Evolutionary conservation across 2,329 filamentous ascomycete genomes (phyloP).

Genomic region (Diaporthe sp.): DNA sequence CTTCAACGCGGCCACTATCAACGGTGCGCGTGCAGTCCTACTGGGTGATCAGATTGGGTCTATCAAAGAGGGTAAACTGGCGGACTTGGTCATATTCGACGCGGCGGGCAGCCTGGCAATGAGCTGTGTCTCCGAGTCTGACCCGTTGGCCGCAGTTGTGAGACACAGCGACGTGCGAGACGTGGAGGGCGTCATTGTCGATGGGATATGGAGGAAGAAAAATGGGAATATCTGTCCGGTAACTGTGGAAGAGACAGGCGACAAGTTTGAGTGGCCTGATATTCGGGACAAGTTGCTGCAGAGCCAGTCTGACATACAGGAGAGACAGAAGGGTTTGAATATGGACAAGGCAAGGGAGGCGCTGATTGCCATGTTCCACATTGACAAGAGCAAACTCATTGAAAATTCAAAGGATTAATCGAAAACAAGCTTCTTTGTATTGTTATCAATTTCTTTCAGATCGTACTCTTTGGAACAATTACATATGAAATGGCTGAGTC

Average conservation of each 20-base stretch:
- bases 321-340: conserved; percentile 10
- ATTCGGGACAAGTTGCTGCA: background rate
- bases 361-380: conserved; percentile 9
- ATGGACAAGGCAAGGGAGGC: conserved; percentile 15
- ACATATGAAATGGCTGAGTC: too few species aligned
- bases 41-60: conserved; percentile 7
- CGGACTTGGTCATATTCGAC: conserved; percentile 17
- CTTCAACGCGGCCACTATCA: conserved; percentile 23
- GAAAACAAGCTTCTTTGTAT: background rate
- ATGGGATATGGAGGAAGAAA: conserved; percentile 4
- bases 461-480: too few species aligned
- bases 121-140: conserved; percentile 15
- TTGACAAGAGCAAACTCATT: background rate
- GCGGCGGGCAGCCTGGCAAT: background rate
- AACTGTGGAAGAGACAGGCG: background rate
- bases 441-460: rapidly evolving
- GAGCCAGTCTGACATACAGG: background rate
- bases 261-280: background rate
- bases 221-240: background rate
- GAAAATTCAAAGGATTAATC: background rate
- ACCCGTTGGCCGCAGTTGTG: conserved; percentile 5
- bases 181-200: conserved; percentile 1
- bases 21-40: conserved; percentile 1
- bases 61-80: conserved; percentile 6
- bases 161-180: conserved; percentile 6